These are phyloP conservation scores for Bruguiera sexangula DNA, from an alignment of 345 rosid species.

Conservation along the genomic window DNA sequence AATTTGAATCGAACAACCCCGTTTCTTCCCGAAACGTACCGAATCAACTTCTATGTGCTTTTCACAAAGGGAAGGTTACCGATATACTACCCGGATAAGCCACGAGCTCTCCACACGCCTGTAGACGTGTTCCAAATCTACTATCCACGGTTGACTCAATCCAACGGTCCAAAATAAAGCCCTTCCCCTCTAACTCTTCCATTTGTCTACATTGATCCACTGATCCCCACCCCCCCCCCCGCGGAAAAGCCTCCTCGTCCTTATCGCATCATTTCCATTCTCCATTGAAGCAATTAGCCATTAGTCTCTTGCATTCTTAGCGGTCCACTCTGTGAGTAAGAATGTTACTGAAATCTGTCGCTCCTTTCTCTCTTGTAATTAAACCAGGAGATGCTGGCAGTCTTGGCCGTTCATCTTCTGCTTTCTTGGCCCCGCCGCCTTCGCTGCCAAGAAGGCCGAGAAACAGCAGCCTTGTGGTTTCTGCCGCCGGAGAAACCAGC, in stretches of 20 bases:
- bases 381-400: slow-evolving; percentile 18
- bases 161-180: slow-evolving; percentile 40
- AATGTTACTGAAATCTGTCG: slow-evolving; percentile 25
- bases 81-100: slow-evolving; percentile 18
- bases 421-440: slow-evolving; percentile 7
- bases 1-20: no score
- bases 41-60: no score
- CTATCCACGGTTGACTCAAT: slow-evolving; percentile 27
- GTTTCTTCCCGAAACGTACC: no score
- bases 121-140: slow-evolving; percentile 20
- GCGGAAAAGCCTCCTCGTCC: background rate
- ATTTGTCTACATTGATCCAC: slow-evolving; percentile 6
- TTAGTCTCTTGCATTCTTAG: background rate
- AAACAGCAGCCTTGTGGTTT: slow-evolving; percentile 14
- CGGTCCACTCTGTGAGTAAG: background rate
- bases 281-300: background rate
- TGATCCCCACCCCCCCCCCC: background rate
- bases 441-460: slow-evolving; percentile 9
- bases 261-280: slow-evolving; percentile 1
- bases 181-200: slow-evolving; percentile 25
- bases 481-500: slow-evolving; percentile 26
- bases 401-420: slow-evolving; percentile 9
- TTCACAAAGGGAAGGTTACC: no score
- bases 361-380: slow-evolving; percentile 12
- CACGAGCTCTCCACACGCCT: slow-evolving; percentile 75